Evolutionary conservation across 73 alveolate genomes (phyloP).

Genomic region (Tetrahymena elliotti): DNA sequence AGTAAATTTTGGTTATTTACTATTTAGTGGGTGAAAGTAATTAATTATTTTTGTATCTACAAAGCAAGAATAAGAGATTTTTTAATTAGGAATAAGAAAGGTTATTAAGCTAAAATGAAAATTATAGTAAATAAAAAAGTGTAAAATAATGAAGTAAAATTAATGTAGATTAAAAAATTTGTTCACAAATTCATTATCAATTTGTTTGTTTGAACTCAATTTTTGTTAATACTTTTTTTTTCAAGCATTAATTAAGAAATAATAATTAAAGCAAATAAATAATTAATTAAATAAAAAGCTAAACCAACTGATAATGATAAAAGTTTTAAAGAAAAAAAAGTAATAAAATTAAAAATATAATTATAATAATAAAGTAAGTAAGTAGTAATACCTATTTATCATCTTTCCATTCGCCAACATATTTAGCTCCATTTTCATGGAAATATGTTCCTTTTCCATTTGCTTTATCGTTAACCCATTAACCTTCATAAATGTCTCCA

Average conservation of each 20-base stretch:
- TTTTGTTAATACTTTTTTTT: not conserved
- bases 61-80: no score
- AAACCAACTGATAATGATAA: not conserved
- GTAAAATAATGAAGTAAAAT: no score
- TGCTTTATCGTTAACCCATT: conserved; percentile 39
- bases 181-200: no score
- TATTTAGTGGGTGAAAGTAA: no score
- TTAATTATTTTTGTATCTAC: no score
- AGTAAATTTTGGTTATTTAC: no score
- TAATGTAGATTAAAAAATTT: no score
- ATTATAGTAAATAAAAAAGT: no score
- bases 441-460: conserved; percentile 68
- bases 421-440: conserved; percentile 26
- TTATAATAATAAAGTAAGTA: no score
- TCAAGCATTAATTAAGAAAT: not conserved
- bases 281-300: not conserved
- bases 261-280: not conserved
- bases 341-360: not conserved
- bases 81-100: no score
- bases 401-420: conserved; percentile 41
- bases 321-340: not conserved
- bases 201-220: no score
- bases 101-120: no score
- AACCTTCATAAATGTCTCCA: conserved; percentile 46
- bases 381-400: conserved; percentile 23